Conservation (phyloP, 371 early-diverging fungal species). For the Conidiobolus incongruus region DNA sequence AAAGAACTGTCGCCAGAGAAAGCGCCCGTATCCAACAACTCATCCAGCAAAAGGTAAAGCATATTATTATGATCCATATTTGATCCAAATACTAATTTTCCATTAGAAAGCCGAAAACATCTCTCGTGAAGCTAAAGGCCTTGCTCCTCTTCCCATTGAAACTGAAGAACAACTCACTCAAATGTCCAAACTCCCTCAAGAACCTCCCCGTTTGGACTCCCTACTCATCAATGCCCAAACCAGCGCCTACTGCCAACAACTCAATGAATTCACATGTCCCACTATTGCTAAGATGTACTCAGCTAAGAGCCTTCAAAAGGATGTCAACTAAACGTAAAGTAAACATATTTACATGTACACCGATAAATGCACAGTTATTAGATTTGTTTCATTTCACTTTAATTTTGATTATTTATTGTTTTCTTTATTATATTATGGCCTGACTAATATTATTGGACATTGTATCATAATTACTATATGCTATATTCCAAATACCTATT, state of each 20-base stretch:
- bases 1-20: conserved; percentile 72
- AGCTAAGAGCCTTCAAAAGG: conserved; percentile 50
- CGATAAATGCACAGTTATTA: no score
- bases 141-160: conserved; percentile 38
- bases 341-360: no score
- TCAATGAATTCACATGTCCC: conserved; percentile 76
- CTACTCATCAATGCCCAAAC: conserved; percentile 74
- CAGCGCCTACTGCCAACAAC: conserved; percentile 73
- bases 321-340: conserved; percentile 8
- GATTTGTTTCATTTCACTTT: no score
- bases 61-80: not conserved
- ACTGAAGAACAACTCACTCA: conserved; percentile 45
- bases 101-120: conserved; percentile 51
- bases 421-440: no score
- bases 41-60: conserved; percentile 24
- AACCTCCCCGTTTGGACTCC: conserved; percentile 77
- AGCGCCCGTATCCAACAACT: conserved; percentile 42
- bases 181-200: conserved; percentile 44
- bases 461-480: no score
- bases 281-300: conserved; percentile 62
- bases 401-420: no score
- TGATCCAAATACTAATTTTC: not conserved
- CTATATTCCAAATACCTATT: no score
- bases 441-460: no score
- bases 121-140: conserved; percentile 43